Percentiles rank a stretch among this genome's conserved stretches.
phyloP scores from a whole-genome alignment of 177 flowering plant genomes.

The Vitis hybrid region DNA sequence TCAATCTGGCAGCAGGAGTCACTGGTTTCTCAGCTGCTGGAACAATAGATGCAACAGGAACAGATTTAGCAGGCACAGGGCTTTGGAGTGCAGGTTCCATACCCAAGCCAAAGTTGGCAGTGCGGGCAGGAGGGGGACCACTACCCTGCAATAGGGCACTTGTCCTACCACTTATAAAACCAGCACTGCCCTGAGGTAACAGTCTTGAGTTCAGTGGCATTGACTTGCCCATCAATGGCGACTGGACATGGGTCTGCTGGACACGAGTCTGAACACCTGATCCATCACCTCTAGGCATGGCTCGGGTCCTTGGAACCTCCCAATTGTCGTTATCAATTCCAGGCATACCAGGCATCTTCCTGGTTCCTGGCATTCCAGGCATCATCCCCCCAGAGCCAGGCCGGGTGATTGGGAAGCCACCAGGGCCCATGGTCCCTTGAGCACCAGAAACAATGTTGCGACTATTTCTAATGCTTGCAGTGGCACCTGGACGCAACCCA shows the following conservation, averaged over 20 bases:
- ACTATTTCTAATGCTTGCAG: constrained; percentile 58
- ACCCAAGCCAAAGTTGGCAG: constrained; percentile 27
- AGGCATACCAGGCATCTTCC: constrained; percentile 92
- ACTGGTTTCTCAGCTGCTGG: constrained; percentile 38
- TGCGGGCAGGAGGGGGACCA: constrained; percentile 36
- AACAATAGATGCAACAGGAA: constrained; percentile 24
- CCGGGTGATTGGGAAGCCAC: constrained; percentile 62
- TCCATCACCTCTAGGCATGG: constrained; percentile 55
- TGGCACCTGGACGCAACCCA: constrained; percentile 81
- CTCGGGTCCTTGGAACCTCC: constrained; percentile 72
- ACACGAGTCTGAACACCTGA: constrained; percentile 29
- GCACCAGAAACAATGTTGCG: constrained; percentile 44
- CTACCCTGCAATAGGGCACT: constrained; percentile 80
- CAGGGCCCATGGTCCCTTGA: constrained; percentile 50
- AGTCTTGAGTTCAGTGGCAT: constrained; percentile 52
- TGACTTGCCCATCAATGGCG: constrained; percentile 46
- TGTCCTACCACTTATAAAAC: constrained; percentile 49
- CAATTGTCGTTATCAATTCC: constrained; percentile 81
- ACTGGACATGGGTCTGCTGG: constrained; percentile 36
- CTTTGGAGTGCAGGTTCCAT: constrained; percentile 31
- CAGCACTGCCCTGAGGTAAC: constrained; percentile 78
- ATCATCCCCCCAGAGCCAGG: constrained; percentile 96
- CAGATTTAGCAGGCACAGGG: constrained; percentile 29
- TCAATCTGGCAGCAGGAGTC: constrained; percentile 26
- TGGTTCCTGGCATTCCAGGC: constrained; percentile 97